These are phyloP conservation scores for Periconia sp. DNA, from an alignment of 2,329 filamentous ascomycete genomes.

Conservation along the genomic window DNA sequence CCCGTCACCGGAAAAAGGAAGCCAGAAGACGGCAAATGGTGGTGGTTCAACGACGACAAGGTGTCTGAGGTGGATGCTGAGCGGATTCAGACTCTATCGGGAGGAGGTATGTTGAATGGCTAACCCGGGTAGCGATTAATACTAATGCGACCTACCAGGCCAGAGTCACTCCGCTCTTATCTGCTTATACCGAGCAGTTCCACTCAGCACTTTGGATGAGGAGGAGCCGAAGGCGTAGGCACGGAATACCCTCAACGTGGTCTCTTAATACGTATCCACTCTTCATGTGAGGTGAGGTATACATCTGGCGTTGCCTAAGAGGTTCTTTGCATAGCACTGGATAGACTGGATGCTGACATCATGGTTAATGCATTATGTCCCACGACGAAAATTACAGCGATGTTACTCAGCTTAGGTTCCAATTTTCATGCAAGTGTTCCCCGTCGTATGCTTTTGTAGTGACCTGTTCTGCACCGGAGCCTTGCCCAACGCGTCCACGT, in stretches of 20 bases:
- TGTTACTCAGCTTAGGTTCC: too few species aligned
- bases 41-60: slow-evolving; percentile 99
- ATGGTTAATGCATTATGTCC: slow-evolving; percentile 1
- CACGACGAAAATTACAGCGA: not conserved
- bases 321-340: slow-evolving; percentile 13
- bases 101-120: slow-evolving; percentile 65
- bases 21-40: slow-evolving; percentile 93
- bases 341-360: slow-evolving; percentile 9
- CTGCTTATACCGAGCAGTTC: slow-evolving; percentile 74
- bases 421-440: too few species aligned
- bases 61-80: slow-evolving; percentile 89
- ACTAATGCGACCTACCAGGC: slow-evolving; percentile 38
- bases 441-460: not conserved
- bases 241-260: not conserved
- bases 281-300: slow-evolving; percentile 9
- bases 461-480: not conserved
- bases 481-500: not conserved
- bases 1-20: slow-evolving; percentile 74
- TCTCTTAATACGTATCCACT: slow-evolving; percentile 10
- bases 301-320: slow-evolving; percentile 34
- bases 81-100: slow-evolving; percentile 86
- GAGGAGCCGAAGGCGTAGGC: slow-evolving; percentile 37
- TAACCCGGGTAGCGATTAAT: not conserved
- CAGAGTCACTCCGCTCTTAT: slow-evolving; percentile 84
- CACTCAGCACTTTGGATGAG: slow-evolving; percentile 62